These are phyloP conservation scores for Solanum sejunctum DNA, from an alignment of 257 asterid genomes.

Conservation along the genomic window DNA sequence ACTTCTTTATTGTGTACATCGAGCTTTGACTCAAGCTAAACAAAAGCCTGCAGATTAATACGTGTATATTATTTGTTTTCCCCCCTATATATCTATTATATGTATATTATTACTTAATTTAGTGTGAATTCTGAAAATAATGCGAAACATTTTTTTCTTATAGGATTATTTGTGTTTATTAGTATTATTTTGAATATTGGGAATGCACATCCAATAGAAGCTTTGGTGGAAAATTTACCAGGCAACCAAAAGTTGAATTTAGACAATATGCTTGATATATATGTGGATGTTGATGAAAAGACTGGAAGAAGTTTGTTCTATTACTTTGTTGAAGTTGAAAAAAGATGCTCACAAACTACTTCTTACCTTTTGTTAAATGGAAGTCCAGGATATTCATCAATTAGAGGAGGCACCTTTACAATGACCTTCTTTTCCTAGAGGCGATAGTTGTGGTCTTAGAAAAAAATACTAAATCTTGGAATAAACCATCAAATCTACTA, in stretches of 20 bases:
- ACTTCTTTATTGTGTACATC: no score
- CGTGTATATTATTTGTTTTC: no score
- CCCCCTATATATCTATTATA: no score
- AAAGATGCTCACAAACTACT: slow-evolving; percentile 8
- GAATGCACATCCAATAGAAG: no score
- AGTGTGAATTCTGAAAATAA: no score
- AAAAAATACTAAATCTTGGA: slow-evolving; percentile 19
- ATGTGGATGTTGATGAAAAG: slow-evolving; percentile 12
- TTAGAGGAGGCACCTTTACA: slow-evolving; percentile 32
- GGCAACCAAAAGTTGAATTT: slow-evolving; percentile 23
- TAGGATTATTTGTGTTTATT: no score
- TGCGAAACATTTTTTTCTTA: no score
- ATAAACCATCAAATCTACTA: slow-evolving; percentile 29
- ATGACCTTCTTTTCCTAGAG: slow-evolving; percentile 25
- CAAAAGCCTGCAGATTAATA: no score
- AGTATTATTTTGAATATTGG: no score
- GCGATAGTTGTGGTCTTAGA: slow-evolving; percentile 29
- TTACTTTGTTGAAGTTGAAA: slow-evolving; percentile 29
- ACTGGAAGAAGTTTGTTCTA: slow-evolving; percentile 28
- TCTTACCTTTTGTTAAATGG: slow-evolving; percentile 31
- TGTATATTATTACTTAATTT: no score
- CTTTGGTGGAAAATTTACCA: slow-evolving; percentile 3
- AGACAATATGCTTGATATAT: slow-evolving; percentile 20
- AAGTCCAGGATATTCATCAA: slow-evolving; percentile 35
- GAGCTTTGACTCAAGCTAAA: no score